These are phyloP conservation scores for Raffaelea ambrosiae DNA, from an alignment of 2,329 filamentous ascomycete species.

Conservation along the genomic window DNA sequence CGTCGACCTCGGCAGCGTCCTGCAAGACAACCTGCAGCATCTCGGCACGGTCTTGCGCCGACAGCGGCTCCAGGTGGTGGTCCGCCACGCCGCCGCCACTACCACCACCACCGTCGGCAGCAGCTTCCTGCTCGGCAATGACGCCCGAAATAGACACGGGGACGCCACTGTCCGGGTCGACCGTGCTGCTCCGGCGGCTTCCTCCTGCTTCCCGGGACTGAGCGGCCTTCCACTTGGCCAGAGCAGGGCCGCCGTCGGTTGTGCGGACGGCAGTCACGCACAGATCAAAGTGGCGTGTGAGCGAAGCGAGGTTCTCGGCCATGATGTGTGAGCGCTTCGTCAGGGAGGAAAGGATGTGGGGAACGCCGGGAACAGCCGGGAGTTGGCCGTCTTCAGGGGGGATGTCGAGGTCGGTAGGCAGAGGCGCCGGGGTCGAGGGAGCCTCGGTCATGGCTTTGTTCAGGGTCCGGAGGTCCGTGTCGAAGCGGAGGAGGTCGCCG, in stretches of 20 bases:
- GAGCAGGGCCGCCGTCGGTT: constrained; percentile 70
- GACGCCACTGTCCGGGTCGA: constrained; percentile 20
- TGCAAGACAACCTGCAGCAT: constrained; percentile 74
- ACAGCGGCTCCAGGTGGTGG: constrained; percentile 54
- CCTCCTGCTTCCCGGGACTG: constrained; percentile 26
- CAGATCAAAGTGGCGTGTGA: constrained; percentile 85
- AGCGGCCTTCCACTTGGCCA: constrained; percentile 59
- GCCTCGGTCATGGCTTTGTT: constrained; percentile 45
- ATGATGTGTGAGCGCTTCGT: constrained; percentile 72
- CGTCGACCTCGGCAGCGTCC: constrained; percentile 60
- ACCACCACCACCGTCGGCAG: constrained; percentile 11
- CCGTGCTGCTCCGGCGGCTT: constrained; percentile 25
- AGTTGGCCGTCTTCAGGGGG: constrained; percentile 3
- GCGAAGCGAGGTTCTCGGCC: constrained; percentile 69
- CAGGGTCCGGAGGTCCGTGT: constrained; percentile 61
- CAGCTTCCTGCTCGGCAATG: constrained; percentile 48
- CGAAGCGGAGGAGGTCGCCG: constrained; percentile 65
- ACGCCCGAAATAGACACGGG: constrained; percentile 57
- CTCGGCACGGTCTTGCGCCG: constrained; percentile 66
- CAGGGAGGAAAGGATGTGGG: constrained; percentile 50
- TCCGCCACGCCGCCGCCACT: constrained; percentile 23
- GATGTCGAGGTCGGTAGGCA: not conserved
- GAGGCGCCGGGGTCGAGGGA: constrained; percentile 20
- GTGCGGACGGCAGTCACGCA: constrained; percentile 87
- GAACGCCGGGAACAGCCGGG: constrained; percentile 28